Evolutionary conservation across 345 rosid species (phyloP), one percentile per base, ranked within the genome.

Genomic region (Arabis alpina): DNA sequence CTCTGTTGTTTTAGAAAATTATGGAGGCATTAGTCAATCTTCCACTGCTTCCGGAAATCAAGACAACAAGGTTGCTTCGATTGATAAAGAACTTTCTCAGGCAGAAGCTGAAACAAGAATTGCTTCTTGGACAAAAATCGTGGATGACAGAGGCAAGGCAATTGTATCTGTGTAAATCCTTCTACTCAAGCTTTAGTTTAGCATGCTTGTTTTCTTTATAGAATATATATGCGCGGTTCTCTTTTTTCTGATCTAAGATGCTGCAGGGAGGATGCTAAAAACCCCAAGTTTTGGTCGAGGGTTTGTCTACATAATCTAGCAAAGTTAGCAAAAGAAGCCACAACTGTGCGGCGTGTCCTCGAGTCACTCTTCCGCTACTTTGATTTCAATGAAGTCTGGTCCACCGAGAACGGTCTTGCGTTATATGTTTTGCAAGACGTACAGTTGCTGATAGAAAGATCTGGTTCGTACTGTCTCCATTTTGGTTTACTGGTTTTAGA

Each of bases 311-410:
- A 73, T 42, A 88, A 84, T 51, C 82, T 83, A 59, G 91, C 89
- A 1, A 86, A 80, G 76, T 67, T 88, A 75, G 94, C 91, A 1
- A 88, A 86, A 76, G 91, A 84, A 79, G 94, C 83, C 13, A 88
- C 89, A 34, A 84, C 87, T 14, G 84, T 81, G 59, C 75, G 93
- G 1, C 86, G 87, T 70, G 91, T 88, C 25, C 80, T 86, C 43
- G 91, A 88, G 71, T 86, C 87, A 42, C 72, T 88, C 71, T 86
- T 88, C 64, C 86, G 89, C 2, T 81, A 80, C 74, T 88, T 88
- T 77, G 86, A 88, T 73, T 82, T 80, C 37, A 78, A 74, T 60
- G 86, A 86, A 41, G 76, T 80, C 12, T 86, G 94, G 94, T 79
- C 87, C 44, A 73, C 83, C 32, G 79, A 84, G 28, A 24, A 80